phyloP scores from a whole-genome alignment of 1,284 basidiomycete species.

The Apiotrichum brassicae region DNA sequence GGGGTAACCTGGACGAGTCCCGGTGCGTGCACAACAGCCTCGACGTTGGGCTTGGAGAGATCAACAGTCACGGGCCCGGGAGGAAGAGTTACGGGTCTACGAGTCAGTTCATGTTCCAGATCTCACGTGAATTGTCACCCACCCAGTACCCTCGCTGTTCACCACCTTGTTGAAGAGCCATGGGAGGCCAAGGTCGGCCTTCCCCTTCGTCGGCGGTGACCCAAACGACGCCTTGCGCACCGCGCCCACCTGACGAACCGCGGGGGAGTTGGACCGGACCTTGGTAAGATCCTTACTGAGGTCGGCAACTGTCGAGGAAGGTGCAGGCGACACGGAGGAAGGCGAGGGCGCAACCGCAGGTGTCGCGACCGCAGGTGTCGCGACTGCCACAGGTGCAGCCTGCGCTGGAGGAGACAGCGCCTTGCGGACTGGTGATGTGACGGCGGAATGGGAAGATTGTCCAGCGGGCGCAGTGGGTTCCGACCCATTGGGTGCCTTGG shows the following conservation, averaged over 20 bases:
- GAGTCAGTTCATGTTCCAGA: not conserved
- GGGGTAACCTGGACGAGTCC: constrained; percentile 26
- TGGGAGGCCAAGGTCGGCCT: constrained; percentile 7
- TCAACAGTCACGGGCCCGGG: constrained; percentile 24
- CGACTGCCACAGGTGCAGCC: not conserved
- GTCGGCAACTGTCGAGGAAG: not conserved
- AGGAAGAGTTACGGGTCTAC: constrained; percentile 15
- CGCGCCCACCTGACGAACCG: not conserved
- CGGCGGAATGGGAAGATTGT: not conserved
- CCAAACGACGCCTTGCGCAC: not conserved
- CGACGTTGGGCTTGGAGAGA: constrained; percentile 28
- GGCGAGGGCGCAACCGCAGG: not conserved
- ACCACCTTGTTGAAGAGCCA: constrained; percentile 19
- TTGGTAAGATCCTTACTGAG: not conserved
- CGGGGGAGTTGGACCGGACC: not conserved
- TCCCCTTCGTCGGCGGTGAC: not conserved
- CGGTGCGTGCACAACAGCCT: constrained; percentile 20
- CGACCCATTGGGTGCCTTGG: not conserved
- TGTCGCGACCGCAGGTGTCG: not conserved
- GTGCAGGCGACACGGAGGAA: not conserved
- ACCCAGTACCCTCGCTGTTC: constrained; percentile 21
- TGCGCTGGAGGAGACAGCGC: no score
- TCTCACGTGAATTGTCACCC: constrained; percentile 5
- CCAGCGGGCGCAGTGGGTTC: not conserved
- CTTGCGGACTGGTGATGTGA: no score